Percentiles rank a stretch among this genome's conserved stretches.
Conservation (phyloP, 176 grass and related monocot species). For the Triticum aestivum region DNA sequence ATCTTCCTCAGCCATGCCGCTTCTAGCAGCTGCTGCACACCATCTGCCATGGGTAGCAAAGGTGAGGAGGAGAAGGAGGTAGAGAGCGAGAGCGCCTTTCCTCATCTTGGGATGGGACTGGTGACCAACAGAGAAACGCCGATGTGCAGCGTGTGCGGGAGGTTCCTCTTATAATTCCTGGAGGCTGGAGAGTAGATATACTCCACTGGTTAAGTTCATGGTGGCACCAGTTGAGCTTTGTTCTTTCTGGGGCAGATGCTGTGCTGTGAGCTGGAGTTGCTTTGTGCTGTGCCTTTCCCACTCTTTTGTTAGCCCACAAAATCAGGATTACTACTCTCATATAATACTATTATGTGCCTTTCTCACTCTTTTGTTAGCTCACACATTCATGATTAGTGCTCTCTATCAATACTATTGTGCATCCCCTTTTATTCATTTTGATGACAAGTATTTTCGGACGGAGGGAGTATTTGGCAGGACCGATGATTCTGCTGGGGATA, state of each 20-base stretch:
- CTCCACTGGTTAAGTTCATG: neutral
- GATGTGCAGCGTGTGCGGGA: neutral
- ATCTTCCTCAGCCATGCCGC: neutral
- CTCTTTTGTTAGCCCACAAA: neutral
- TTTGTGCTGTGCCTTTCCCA: constrained; percentile 1
- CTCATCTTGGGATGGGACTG: constrained; percentile 36
- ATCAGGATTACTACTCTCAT: neutral
- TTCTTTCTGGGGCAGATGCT: neutral
- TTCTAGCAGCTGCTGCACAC: constrained; percentile 28
- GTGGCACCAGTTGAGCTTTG: constrained; percentile 15
- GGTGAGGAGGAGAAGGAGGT: constrained; percentile 25
- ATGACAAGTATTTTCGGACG: too few relatives aligned
- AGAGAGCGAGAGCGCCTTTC: constrained; percentile 17
- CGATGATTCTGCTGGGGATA: constrained; percentile 3
- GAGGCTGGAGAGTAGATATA: neutral
- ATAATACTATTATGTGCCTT: neutral
- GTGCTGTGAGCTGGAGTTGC: constrained; percentile 8
- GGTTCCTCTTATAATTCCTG: constrained; percentile 31
- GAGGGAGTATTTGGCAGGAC: neutral
- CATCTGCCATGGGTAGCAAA: constrained; percentile 28
- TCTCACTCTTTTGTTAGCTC: neutral
- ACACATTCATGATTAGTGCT: neutral
- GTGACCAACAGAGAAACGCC: constrained; percentile 14
- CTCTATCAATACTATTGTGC: neutral
- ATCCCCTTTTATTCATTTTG: neutral